phyloP scores from a whole-genome alignment of 495 filamentous ascomycete species.

The Podospora appendiculata region DNA sequence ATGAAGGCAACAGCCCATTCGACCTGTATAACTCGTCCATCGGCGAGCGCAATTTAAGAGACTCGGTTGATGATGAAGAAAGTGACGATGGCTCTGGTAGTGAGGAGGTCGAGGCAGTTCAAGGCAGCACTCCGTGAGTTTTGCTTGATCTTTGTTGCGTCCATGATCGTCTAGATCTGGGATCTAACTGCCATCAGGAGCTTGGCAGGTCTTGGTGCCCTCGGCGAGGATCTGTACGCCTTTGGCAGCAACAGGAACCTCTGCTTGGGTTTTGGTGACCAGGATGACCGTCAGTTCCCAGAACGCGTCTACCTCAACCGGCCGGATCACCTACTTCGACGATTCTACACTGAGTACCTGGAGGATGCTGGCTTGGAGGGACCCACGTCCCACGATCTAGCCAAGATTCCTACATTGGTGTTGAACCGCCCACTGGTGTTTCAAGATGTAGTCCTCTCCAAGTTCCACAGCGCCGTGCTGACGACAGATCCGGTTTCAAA shows the following conservation, averaged over 20 bases:
- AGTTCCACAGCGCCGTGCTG: slow-evolving; percentile 83
- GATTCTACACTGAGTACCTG: slow-evolving; percentile 58
- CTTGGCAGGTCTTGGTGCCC: not conserved
- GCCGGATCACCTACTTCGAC: slow-evolving; percentile 67
- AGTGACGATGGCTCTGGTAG: slow-evolving; percentile 34
- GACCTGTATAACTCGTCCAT: slow-evolving; percentile 85
- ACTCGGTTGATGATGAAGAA: slow-evolving; percentile 11
- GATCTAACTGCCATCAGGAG: slow-evolving; percentile 3
- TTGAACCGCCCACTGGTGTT: slow-evolving; percentile 62
- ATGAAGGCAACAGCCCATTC: slow-evolving; percentile 88
- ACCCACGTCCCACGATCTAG: slow-evolving; percentile 23
- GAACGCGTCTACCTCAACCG: slow-evolving; percentile 72
- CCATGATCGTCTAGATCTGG: not conserved
- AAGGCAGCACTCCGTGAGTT: slow-evolving; percentile 18
- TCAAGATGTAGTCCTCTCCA: slow-evolving; percentile 76
- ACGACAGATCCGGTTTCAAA: slow-evolving; percentile 89
- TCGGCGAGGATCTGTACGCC: slow-evolving; percentile 79
- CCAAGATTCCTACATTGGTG: slow-evolving; percentile 60
- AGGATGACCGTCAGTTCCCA: slow-evolving; percentile 88
- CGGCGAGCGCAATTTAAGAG: slow-evolving; percentile 43
- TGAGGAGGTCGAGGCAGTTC: slow-evolving; percentile 21
- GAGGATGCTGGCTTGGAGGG: slow-evolving; percentile 22
- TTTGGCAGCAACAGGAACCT: slow-evolving; percentile 96
- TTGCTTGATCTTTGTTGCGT: not conserved
- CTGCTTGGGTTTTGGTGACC: slow-evolving; percentile 82